Conservation (phyloP, 1,284 basidiomycete species). For the Boletus semigastroideus region DNA sequence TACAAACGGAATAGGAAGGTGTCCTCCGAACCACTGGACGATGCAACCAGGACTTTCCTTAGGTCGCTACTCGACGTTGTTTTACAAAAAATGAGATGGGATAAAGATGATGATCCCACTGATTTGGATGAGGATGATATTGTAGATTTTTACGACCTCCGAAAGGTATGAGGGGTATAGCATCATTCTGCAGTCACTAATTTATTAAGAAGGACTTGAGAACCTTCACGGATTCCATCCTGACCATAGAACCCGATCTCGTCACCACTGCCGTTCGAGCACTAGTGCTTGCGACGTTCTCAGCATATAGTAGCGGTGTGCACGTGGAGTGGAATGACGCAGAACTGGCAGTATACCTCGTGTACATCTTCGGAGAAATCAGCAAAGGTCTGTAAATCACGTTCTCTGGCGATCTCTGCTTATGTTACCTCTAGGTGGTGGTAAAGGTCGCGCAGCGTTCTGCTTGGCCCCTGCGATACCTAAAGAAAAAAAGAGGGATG, state of each 20-base stretch:
- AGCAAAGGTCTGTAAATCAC: constrained; percentile 60
- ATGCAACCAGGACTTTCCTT: constrained; percentile 79
- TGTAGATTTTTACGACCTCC: constrained; percentile 80
- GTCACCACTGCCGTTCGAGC: constrained; percentile 72
- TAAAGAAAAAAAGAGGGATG: constrained; percentile 64
- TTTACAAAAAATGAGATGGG: constrained; percentile 92
- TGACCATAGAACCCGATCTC: constrained; percentile 79
- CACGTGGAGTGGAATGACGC: constrained; percentile 89
- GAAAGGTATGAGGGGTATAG: constrained; percentile 58
- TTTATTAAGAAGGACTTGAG: constrained; percentile 66
- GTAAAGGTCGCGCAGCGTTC: constrained; percentile 75
- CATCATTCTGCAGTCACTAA: constrained; percentile 6
- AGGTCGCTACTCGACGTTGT: constrained; percentile 78
- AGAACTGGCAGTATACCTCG: constrained; percentile 89
- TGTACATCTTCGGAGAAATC: constrained; percentile 94
- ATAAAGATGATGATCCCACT: constrained; percentile 74
- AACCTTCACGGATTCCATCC: constrained; percentile 78
- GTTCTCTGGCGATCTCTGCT: background rate
- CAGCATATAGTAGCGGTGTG: constrained; percentile 58
- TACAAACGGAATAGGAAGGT: constrained; percentile 79
- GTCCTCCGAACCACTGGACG: constrained; percentile 65
- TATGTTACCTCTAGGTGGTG: constrained; percentile 46
- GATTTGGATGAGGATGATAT: constrained; percentile 90
- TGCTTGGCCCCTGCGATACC: constrained; percentile 65
- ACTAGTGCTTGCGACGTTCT: constrained; percentile 74